phyloP scores from a whole-genome alignment of 2,329 filamentous ascomycete species.

The Cladosporium sp. region DNA sequence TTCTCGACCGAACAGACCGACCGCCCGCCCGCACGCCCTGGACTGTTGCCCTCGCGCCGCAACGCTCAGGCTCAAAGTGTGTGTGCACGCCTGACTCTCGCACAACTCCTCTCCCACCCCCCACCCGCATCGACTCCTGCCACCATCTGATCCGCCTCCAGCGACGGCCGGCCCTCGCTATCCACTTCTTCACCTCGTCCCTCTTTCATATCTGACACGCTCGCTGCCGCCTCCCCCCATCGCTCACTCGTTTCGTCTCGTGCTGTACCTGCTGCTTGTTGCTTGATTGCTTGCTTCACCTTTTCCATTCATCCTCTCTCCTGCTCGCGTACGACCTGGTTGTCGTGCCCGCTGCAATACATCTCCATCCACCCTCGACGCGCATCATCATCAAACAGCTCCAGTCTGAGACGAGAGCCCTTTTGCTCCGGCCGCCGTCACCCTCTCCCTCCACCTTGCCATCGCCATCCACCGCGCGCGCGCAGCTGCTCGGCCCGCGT shows the following conservation, averaged over 20 bases:
- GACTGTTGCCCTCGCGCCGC: background rate
- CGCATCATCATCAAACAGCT: conserved; percentile 12
- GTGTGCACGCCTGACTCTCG: background rate
- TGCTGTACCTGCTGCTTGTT: conserved; percentile 5
- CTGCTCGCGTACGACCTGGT: conserved; percentile 12
- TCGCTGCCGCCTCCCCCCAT: conserved; percentile 6
- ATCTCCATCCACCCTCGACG: conserved; percentile 4
- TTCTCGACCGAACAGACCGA: background rate
- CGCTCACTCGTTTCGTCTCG: conserved; percentile 11
- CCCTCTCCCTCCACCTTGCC: background rate
- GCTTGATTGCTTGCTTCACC: too few species aligned
- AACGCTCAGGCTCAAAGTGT: background rate
- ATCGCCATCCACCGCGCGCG: background rate
- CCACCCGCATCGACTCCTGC: conserved; percentile 7
- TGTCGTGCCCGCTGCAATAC: conserved; percentile 9
- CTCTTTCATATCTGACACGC: conserved; percentile 14
- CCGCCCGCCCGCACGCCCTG: background rate
- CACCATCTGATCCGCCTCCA: conserved; percentile 6
- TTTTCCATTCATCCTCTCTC: conserved; percentile 4
- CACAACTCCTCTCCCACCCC: background rate
- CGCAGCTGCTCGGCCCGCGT: conserved; percentile 9
- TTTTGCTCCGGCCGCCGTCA: conserved; percentile 8
- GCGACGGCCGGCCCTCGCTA: conserved; percentile 14
- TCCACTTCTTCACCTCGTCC: conserved; percentile 6
- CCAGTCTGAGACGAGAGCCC: conserved; percentile 11